Conservation (phyloP, 768 basidiomycete species). For the Kwoniella dendrophila region DNA sequence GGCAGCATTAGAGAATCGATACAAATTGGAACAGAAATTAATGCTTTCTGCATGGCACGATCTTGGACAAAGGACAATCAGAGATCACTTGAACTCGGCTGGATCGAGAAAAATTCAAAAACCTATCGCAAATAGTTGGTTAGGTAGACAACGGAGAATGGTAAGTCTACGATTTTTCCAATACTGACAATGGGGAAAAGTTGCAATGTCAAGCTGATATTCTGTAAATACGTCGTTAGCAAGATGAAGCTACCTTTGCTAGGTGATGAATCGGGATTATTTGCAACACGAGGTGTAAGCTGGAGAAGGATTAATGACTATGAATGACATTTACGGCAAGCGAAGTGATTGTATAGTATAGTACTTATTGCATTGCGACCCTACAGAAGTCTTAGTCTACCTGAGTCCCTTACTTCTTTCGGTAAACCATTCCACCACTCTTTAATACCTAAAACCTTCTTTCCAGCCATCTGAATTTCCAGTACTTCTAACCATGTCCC, state of each 20-base stretch:
- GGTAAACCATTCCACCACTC: conserved; percentile 80
- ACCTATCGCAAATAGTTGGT: conserved; percentile 67
- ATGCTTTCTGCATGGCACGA: conserved; percentile 77
- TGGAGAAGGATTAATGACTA: background rate
- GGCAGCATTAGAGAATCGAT: conserved; percentile 64
- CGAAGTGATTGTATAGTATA: no score
- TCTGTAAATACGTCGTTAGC: conserved; percentile 1
- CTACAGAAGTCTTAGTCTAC: background rate
- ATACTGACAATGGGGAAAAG: no score
- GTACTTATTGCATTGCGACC: no score
- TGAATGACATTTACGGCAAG: background rate
- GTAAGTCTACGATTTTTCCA: conserved; percentile 49
- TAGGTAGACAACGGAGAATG: conserved; percentile 67
- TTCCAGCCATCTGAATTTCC: conserved; percentile 67
- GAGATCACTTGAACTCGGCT: conserved; percentile 63
- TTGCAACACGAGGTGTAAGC: background rate
- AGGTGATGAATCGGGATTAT: no score
- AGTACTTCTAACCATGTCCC: conserved; percentile 62
- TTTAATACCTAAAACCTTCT: conserved; percentile 62
- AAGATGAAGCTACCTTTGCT: conserved; percentile 27
- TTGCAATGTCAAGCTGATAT: background rate
- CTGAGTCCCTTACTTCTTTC: conserved; percentile 9
- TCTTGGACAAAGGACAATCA: conserved; percentile 67
- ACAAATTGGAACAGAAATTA: conserved; percentile 75
- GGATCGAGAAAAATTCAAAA: conserved; percentile 59